Percentiles rank a stretch among this genome's conserved stretches.
Evolutionary conservation across 352 stramenopile species (phyloP).

Genomic region (Pythium phragmitis): DNA sequence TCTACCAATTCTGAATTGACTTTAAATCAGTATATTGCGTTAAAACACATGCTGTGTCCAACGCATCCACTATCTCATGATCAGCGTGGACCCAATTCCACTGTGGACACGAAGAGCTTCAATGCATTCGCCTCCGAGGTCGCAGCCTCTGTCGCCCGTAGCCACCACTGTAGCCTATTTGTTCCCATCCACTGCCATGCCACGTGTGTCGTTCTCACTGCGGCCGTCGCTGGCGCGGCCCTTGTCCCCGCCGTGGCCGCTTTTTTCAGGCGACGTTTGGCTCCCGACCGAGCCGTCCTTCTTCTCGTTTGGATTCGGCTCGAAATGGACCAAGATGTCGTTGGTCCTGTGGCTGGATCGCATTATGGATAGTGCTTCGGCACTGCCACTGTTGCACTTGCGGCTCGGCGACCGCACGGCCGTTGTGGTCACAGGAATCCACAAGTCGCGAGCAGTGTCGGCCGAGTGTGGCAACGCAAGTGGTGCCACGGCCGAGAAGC

Average conservation of each 20-base stretch:
- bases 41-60: conserved; percentile 4
- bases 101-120: neutral
- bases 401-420: conserved; percentile 9
- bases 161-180: neutral
- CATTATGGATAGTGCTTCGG: conserved; percentile 11
- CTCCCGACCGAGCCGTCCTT: conserved; percentile 9
- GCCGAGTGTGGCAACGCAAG: neutral
- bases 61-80: conserved; percentile 9
- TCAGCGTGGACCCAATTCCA: conserved; percentile 11
- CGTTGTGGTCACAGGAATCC: conserved; percentile 17
- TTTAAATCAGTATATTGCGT: neutral
- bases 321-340: conserved; percentile 12
- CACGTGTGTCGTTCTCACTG: conserved; percentile 14
- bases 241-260: conserved; percentile 1
- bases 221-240: neutral
- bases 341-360: conserved; percentile 6
- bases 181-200: conserved; percentile 12
- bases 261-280: conserved; percentile 23
- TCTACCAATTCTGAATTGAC: too few relatives aligned
- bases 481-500: neutral
- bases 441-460: neutral
- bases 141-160: neutral
- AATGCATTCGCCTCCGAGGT: neutral
- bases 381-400: conserved; percentile 18
- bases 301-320: conserved; percentile 18